Evolutionary conservation across 139 green algal genomes (phyloP).

Genomic region (Chlamydomonas incerta): DNA sequence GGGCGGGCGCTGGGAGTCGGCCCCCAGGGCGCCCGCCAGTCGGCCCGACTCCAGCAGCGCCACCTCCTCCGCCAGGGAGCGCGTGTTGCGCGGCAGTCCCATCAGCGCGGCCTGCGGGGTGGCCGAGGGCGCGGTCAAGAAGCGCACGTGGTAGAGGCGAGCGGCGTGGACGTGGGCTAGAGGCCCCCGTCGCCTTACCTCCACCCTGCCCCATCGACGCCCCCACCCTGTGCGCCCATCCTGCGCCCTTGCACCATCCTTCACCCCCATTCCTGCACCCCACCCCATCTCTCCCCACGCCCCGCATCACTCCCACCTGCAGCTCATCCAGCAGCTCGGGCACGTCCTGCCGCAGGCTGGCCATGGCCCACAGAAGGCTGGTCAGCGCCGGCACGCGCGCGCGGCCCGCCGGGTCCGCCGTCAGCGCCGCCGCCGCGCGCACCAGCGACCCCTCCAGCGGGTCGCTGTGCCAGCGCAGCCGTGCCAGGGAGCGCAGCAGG

Average conservation of each 20-base stretch:
- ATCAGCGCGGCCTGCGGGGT: conserved; percentile 21
- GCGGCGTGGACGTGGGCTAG: too few relatives aligned
- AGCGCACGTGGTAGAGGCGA: too few relatives aligned
- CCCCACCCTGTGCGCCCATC: too few relatives aligned
- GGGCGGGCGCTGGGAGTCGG: background rate
- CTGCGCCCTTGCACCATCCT: too few relatives aligned
- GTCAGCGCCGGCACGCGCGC: conserved; percentile 19
- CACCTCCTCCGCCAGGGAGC: conserved; percentile 7
- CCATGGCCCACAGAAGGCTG: conserved; percentile 30
- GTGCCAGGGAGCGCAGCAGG: conserved; percentile 1
- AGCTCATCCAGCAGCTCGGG: conserved; percentile 25
- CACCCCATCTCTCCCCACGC: too few relatives aligned
- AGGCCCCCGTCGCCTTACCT: too few relatives aligned
- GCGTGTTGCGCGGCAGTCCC: conserved; percentile 11
- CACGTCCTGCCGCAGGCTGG: conserved; percentile 17
- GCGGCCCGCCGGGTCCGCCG: background rate
- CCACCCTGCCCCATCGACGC: too few relatives aligned
- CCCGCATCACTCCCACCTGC: background rate
- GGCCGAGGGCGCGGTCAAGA: too few relatives aligned
- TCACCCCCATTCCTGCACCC: too few relatives aligned
- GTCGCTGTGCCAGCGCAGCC: background rate
- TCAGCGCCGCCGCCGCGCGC: background rate
- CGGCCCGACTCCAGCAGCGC: conserved; percentile 15
- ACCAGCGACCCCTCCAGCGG: conserved; percentile 11
- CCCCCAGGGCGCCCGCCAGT: background rate